Conservation (phyloP, 2,329 filamentous ascomycete species). For the Falciphora oryzae region DNA sequence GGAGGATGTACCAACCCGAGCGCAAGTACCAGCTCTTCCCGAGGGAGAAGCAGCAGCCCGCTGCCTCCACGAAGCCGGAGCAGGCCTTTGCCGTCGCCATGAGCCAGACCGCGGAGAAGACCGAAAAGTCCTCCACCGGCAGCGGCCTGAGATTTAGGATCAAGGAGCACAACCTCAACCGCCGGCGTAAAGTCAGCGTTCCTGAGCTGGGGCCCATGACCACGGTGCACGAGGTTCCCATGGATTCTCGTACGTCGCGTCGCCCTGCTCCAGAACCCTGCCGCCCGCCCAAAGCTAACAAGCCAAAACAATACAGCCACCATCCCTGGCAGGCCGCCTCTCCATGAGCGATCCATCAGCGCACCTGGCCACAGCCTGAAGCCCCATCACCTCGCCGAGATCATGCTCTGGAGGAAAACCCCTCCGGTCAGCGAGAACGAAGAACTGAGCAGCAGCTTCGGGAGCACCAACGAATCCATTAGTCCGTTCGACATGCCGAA, state of each 20-base stretch:
- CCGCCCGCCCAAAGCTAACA: conserved; percentile 15
- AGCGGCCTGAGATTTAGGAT: conserved; percentile 44
- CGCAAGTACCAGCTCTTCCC: conserved; percentile 59
- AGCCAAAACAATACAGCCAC: conserved; percentile 43
- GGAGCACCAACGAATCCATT: conserved; percentile 16
- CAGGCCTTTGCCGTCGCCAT: conserved; percentile 41
- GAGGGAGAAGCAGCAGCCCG: conserved; percentile 40
- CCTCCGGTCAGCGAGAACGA: conserved; percentile 25
- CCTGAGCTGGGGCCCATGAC: conserved; percentile 63
- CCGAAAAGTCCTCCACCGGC: conserved; percentile 32
- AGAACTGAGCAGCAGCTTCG: conserved; percentile 22
- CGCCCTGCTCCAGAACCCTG: conserved; percentile 12
- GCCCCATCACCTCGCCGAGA: conserved; percentile 36
- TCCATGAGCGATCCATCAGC: conserved; percentile 60
- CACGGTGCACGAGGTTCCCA: conserved; percentile 59
- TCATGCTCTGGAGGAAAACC: conserved; percentile 19
- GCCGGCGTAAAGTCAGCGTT: conserved; percentile 58
- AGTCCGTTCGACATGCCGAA: conserved; percentile 17
- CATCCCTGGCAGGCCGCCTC: conserved; percentile 57
- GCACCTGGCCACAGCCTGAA: conserved; percentile 49
- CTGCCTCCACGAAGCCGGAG: conserved; percentile 40
- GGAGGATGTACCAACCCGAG: conserved; percentile 55
- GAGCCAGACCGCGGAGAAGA: conserved; percentile 29
- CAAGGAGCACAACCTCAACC: conserved; percentile 50
- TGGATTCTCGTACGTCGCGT: conserved; percentile 61